These are phyloP conservation scores for Pyricularia pennisetigena DNA, from an alignment of 2,329 filamentous ascomycete genomes.

Conservation along the genomic window DNA sequence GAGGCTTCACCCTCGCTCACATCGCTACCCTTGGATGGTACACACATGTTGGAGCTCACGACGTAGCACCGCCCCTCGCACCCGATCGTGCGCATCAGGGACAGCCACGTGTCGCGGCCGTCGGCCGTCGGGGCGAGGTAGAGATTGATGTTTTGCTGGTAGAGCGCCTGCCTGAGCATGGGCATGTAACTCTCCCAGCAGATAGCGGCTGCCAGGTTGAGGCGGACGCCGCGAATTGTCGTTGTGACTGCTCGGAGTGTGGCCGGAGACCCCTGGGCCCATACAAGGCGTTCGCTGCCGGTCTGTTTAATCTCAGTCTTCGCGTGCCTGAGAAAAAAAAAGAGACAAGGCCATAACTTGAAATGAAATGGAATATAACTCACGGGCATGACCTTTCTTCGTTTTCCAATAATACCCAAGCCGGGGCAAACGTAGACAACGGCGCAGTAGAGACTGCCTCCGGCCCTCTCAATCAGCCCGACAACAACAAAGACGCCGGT, in stretches of 20 bases:
- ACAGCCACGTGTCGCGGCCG: conserved; percentile 69
- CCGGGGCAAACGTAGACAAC: conserved; percentile 74
- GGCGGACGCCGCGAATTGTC: conserved; percentile 64
- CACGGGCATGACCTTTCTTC: conserved; percentile 85
- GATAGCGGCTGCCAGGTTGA: conserved; percentile 79
- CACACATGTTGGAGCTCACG: conserved; percentile 75
- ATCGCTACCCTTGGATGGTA: conserved; percentile 18
- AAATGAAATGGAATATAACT: conserved; percentile 16
- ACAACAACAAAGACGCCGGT: conserved; percentile 76
- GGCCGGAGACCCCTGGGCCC: conserved; percentile 74
- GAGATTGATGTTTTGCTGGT: conserved; percentile 83
- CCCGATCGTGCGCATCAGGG: conserved; percentile 72
- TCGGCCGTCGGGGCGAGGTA: conserved; percentile 90
- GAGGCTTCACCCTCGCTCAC: not conserved
- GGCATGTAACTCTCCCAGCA: conserved; percentile 99
- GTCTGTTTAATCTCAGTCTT: conserved; percentile 36
- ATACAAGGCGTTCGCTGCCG: conserved; percentile 71
- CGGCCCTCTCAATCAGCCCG: conserved; percentile 69
- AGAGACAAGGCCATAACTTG: not conserved
- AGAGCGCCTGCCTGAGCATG: conserved; percentile 70
- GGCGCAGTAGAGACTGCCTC: conserved; percentile 75
- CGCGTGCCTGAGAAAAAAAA: not conserved
- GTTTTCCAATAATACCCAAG: conserved; percentile 68
- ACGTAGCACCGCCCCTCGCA: conserved; percentile 80
- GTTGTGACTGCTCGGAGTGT: conserved; percentile 74